phyloP scores from a whole-genome alignment of 1,284 basidiomycete genomes.

The Porodaedalea pini region DNA sequence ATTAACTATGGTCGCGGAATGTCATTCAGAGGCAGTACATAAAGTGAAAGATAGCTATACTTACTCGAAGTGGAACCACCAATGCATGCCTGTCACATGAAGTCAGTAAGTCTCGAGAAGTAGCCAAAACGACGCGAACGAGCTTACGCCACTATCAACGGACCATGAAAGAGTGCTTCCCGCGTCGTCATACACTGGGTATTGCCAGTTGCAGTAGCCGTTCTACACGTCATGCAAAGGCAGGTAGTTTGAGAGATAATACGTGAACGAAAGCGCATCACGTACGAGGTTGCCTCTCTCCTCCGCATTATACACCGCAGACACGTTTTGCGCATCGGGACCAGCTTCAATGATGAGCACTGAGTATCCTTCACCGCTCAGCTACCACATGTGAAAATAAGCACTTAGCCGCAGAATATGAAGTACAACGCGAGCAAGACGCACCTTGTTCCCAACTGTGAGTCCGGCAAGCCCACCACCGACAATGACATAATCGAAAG shows the following conservation, averaged over 20 bases:
- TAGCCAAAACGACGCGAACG: neutral
- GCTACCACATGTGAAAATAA: neutral
- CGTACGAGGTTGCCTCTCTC: conserved; percentile 11
- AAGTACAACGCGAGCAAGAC: conserved; percentile 23
- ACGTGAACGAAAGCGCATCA: neutral
- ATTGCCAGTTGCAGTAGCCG: conserved; percentile 17
- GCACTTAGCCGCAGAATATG: neutral
- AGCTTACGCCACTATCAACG: conserved; percentile 13
- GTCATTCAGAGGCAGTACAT: neutral
- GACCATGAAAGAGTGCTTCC: conserved; percentile 10
- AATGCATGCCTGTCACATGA: conserved; percentile 11
- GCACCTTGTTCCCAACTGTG: conserved; percentile 34
- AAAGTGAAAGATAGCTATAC: neutral
- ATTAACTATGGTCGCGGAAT: neutral
- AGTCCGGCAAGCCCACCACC: conserved; percentile 46
- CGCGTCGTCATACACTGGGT: conserved; percentile 12
- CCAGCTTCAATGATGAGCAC: conserved; percentile 26
- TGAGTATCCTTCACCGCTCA: conserved; percentile 20
- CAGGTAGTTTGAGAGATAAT: neutral
- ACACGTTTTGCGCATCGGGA: conserved; percentile 13
- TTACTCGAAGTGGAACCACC: conserved; percentile 16
- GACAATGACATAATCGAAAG: conserved; percentile 45
- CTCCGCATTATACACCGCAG: conserved; percentile 11
- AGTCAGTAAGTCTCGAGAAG: neutral
- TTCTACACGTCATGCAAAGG: neutral